Base-by-base conservation (phyloP, 768 basidiomycete genomes). In the Crucibulum laeve region DNA sequence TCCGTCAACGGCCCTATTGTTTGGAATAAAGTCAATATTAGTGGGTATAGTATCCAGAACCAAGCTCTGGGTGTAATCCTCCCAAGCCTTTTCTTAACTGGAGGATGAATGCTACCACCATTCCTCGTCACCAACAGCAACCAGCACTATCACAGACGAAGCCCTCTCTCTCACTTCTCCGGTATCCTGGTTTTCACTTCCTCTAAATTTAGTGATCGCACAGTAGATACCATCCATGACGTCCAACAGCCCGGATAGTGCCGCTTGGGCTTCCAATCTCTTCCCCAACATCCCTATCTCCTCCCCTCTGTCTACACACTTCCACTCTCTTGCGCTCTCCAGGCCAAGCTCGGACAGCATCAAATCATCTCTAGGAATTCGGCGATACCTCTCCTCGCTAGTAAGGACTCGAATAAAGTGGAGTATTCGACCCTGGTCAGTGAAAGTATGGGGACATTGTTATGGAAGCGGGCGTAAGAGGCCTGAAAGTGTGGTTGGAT, bases 111-210 rank as follows among this genome's bases (percentile, higher is more conserved):
- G 18, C 39, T 43, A 25, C 32, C 15, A 32, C 5, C 22, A 19
- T 23, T 33, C 32, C 14, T 23, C 14, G 17, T 18, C 41, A 25
- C 1, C 55, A 87, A 86, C 79, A 40, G 82, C 87, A 2, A 87
- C 78, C 3, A 58, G 69, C 26, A 50, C 52, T 28, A 77, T 90
- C 38, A 33, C 60, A 1, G 53, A 65, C 28, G 89, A 91, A 59
- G 77, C 77, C 0, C 72, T 91, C 5, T 61, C 73, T 1, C 69
- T 7, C 50, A 65, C 11, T 91, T 84, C 57, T 68, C 63, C 46
- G 88, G 88, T 21, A 73, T 90, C 40, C 71, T 90, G 87, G 14
- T 78, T 91, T 36, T 84, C 86, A 1, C 79, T 89, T 19, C 84
- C 88, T 18, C 61, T 68, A 36, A 79, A 88, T 62, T 85, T 81